Evolutionary conservation across 257 asterid genomes (phyloP).

Genomic region (Thymus quinquecostatus): DNA sequence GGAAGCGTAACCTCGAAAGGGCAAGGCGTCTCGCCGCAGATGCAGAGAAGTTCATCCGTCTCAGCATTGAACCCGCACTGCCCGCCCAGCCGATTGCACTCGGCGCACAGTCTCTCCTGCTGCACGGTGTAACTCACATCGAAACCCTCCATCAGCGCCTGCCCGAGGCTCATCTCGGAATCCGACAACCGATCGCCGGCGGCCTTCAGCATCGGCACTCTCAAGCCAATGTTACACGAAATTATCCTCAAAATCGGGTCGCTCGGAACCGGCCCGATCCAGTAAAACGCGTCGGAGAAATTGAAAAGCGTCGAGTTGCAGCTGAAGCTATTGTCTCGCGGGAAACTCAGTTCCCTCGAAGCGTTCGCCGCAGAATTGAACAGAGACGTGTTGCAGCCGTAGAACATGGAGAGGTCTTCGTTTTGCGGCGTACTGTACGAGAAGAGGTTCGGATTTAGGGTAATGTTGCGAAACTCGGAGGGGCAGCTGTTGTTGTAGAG

Average conservation of each 20-base stretch:
- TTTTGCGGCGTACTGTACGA: conserved; percentile 29
- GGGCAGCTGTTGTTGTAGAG: conserved; percentile 53
- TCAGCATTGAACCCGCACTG: conserved; percentile 60
- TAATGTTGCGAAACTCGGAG: conserved; percentile 42
- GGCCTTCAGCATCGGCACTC: conserved; percentile 46
- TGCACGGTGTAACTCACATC: conserved; percentile 56
- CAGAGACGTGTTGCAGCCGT: conserved; percentile 55
- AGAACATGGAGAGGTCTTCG: conserved; percentile 43
- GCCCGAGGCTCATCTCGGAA: conserved; percentile 32
- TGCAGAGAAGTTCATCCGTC: conserved; percentile 47
- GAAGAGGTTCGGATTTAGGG: conserved; percentile 41
- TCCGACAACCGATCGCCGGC: conserved; percentile 38
- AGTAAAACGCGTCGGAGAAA: conserved; percentile 43
- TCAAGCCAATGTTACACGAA: conserved; percentile 39
- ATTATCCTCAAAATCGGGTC: conserved; percentile 48
- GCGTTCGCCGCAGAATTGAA: not conserved
- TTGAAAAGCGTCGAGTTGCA: conserved; percentile 38
- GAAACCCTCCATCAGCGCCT: conserved; percentile 65
- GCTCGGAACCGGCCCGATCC: conserved; percentile 54
- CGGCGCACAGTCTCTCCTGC: conserved; percentile 45
- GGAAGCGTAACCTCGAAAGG: conserved; percentile 37
- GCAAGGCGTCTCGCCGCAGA: conserved; percentile 56
- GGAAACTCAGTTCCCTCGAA: not conserved
- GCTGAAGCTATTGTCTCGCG: conserved; percentile 48
- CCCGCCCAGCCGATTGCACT: conserved; percentile 54